These are phyloP conservation scores for Anthracocystis setariae DNA, from an alignment of 1,284 basidiomycete species.

Conservation along the genomic window DNA sequence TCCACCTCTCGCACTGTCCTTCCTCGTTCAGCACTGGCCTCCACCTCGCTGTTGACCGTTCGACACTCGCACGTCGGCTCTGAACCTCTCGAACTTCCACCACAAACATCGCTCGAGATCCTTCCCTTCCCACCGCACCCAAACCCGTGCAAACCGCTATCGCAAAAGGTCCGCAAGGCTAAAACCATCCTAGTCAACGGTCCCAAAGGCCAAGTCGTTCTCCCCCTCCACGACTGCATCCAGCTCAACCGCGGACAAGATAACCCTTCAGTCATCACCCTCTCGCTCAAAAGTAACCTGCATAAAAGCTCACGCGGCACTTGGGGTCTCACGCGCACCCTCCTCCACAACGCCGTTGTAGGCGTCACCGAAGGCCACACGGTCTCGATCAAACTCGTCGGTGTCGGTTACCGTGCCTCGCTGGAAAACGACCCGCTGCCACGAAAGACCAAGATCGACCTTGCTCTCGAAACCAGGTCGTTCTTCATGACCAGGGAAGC, in stretches of 20 bases:
- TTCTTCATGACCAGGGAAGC: constrained; percentile 53
- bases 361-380: constrained; percentile 91
- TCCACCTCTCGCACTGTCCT: constrained; percentile 73
- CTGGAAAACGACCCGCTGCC: constrained; percentile 81
- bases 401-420: constrained; percentile 90
- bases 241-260: constrained; percentile 12
- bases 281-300: constrained; percentile 79
- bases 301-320: constrained; percentile 82
- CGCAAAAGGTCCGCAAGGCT: constrained; percentile 50
- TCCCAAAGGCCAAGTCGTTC: constrained; percentile 55
- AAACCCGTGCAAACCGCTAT: constrained; percentile 55
- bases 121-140: constrained; percentile 62
- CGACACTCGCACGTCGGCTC: constrained; percentile 62
- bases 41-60: background rate
- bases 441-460: constrained; percentile 41
- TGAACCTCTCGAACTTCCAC: constrained; percentile 54
- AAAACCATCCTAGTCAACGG: constrained; percentile 58
- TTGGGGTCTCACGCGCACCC: constrained; percentile 92
- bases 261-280: constrained; percentile 12
- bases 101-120: constrained; percentile 44
- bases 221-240: constrained; percentile 60
- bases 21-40: background rate
- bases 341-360: constrained; percentile 86
- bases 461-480: constrained; percentile 39
- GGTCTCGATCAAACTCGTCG: constrained; percentile 85